Conservation (phyloP, 495 filamentous ascomycete species). For the Tuber melanosporum region DNA sequence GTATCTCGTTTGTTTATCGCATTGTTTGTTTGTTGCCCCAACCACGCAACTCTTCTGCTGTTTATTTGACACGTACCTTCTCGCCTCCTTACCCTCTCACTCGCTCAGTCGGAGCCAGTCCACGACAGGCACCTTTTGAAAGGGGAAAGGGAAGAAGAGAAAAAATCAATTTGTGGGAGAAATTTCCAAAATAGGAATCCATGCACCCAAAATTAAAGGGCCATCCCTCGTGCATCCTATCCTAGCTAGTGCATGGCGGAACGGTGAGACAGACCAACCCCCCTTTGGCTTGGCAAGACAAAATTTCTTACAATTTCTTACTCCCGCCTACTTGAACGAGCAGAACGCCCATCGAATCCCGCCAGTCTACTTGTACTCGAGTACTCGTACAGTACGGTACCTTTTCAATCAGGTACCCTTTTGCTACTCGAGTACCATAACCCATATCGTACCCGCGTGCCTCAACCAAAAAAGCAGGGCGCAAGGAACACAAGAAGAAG, state of each 20-base stretch:
- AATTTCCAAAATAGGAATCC: conserved; percentile 4
- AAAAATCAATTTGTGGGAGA: conserved; percentile 9
- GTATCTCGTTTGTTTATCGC: not conserved
- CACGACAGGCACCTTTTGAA: not conserved
- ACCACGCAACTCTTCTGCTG: not conserved
- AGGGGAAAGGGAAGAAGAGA: not conserved
- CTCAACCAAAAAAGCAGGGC: not conserved
- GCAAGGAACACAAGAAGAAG: not conserved
- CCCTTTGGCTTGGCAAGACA: conserved; percentile 27
- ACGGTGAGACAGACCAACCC: conserved; percentile 32
- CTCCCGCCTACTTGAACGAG: conserved; percentile 4
- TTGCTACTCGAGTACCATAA: not conserved
- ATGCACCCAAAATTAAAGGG: conserved; percentile 33
- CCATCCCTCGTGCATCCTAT: conserved; percentile 22
- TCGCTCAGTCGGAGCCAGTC: not conserved
- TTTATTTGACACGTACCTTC: conserved; percentile 1
- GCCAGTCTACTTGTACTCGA: not conserved
- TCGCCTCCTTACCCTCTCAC: not conserved
- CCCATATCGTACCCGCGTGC: not conserved
- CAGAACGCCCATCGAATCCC: conserved; percentile 23
- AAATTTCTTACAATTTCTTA: conserved; percentile 13
- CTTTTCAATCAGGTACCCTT: no score
- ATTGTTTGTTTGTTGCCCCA: not conserved
- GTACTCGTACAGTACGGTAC: not conserved
- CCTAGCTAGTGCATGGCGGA: conserved; percentile 25